phyloP scores from a whole-genome alignment of 2,329 filamentous ascomycete genomes.

The Pestalotiopsis sp. region DNA sequence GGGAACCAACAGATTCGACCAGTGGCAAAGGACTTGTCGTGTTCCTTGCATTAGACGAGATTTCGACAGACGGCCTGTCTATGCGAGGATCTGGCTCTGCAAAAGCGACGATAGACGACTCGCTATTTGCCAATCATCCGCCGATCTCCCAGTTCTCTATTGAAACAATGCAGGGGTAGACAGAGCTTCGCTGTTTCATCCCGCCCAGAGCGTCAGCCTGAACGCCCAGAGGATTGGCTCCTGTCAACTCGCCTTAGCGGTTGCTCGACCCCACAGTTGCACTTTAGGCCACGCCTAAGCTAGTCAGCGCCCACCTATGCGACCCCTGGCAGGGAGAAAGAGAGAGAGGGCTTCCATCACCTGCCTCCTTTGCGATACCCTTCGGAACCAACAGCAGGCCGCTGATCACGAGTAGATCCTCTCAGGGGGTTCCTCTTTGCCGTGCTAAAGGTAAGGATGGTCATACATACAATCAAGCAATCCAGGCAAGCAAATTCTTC shows the following conservation, averaged over 20 bases:
- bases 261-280: background rate
- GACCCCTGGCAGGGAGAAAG: background rate
- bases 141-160: background rate
- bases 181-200: conserved; percentile 6
- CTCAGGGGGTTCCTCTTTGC: background rate
- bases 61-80: background rate
- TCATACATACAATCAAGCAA: background rate
- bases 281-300: background rate
- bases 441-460: background rate
- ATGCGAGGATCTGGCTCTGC: background rate
- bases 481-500: background rate
- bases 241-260: conserved; percentile 5
- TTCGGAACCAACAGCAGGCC: background rate
- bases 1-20: background rate
- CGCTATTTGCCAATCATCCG: conserved; percentile 3
- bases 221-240: conserved; percentile 10
- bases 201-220: background rate
- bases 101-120: background rate
- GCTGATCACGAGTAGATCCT: background rate
- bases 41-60: background rate
- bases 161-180: conserved; percentile 4
- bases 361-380: background rate
- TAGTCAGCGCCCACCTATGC: background rate
- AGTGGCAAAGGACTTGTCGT: background rate
- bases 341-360: background rate